phyloP scores from a whole-genome alignment of 306 rosid species.

The Notholithocarpus densiflorus region DNA sequence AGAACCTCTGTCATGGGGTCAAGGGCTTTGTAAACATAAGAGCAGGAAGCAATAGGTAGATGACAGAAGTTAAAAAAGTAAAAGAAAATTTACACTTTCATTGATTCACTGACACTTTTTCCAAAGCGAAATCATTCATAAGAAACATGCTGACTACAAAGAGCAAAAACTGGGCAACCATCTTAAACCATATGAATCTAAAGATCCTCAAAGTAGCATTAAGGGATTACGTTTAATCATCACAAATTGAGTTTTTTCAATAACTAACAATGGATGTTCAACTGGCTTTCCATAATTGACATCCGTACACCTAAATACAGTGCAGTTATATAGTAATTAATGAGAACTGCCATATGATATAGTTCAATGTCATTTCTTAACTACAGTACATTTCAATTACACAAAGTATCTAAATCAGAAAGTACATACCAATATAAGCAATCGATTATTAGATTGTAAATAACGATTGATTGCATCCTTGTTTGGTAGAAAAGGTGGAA shows the following conservation, averaged over 20 bases:
- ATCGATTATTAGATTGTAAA: conserved; percentile 62
- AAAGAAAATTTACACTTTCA: too few species aligned
- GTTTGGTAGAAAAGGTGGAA: conserved; percentile 64
- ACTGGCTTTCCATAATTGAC: not conserved
- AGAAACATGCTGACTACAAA: not conserved
- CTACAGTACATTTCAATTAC: not conserved
- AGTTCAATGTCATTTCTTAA: not conserved
- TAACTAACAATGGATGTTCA: not conserved
- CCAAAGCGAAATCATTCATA: not conserved
- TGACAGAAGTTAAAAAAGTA: too few species aligned
- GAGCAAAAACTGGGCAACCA: not conserved
- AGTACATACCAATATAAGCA: conserved; percentile 78
- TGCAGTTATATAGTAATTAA: not conserved
- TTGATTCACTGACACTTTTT: too few species aligned
- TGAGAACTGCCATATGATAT: not conserved
- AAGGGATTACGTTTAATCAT: not conserved
- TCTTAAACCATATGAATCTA: not conserved
- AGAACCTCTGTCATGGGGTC: too few species aligned
- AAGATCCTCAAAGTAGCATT: not conserved
- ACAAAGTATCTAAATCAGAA: conserved; percentile 19
- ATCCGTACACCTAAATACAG: not conserved
- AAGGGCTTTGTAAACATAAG: too few species aligned
- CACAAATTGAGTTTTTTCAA: too few species aligned
- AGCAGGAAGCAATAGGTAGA: too few species aligned
- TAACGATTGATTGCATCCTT: conserved; percentile 51